These are phyloP conservation scores for Ogataea pini DNA, from an alignment of 805 yeast genomes.

Conservation along the genomic window DNA sequence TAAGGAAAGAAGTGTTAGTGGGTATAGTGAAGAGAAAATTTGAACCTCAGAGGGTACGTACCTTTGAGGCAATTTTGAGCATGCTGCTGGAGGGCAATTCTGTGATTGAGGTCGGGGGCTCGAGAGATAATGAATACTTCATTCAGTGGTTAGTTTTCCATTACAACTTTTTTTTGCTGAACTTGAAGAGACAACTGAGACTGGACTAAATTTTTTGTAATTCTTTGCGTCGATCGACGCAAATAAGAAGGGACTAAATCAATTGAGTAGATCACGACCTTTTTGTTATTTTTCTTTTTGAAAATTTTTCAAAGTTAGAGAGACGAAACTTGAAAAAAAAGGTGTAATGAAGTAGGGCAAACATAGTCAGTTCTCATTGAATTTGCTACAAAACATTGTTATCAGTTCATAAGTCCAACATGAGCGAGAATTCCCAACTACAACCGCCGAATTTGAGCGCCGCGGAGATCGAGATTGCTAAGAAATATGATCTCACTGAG, in stretches of 20 bases:
- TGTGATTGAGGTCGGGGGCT: neutral
- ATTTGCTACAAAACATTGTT: neutral
- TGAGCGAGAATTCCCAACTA: slow-evolving; percentile 8
- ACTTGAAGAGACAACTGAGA: neutral
- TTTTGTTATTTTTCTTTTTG: neutral
- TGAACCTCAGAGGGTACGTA: slow-evolving; percentile 10
- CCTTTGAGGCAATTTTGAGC: slow-evolving; percentile 10
- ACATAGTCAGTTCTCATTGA: neutral
- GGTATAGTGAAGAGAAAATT: neutral
- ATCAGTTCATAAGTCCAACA: neutral
- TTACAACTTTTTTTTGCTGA: neutral
- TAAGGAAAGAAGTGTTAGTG: neutral
- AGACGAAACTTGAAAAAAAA: neutral
- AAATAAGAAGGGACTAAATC: neutral
- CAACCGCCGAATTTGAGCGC: slow-evolving; percentile 26
- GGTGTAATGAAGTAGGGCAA: neutral
- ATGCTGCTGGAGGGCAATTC: slow-evolving; percentile 4
- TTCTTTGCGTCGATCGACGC: slow-evolving; percentile 19
- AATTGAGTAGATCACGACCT: neutral
- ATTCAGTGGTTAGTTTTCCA: neutral
- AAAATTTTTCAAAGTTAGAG: slow-evolving; percentile 13
- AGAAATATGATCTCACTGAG: slow-evolving; percentile 53
- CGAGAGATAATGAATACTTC: too few species aligned
- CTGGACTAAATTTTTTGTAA: neutral
- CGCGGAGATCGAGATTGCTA: slow-evolving; percentile 43